phyloP scores from a whole-genome alignment of 768 basidiomycete genomes.

The Podaxis rugospora region DNA sequence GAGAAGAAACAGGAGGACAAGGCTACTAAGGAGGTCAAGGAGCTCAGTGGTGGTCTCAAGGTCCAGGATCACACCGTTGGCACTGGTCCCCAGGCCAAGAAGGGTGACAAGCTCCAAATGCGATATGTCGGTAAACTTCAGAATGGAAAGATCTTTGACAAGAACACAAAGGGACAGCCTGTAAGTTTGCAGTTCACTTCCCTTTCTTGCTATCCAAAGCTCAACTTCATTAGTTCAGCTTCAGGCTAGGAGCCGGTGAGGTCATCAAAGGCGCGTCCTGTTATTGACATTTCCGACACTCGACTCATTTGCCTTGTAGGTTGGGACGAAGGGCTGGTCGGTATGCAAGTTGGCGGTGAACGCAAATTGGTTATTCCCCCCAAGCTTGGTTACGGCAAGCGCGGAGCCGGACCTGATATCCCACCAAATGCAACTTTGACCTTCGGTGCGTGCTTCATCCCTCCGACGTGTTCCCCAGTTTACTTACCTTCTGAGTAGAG shows the following conservation, averaged over 20 bases:
- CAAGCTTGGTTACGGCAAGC: slow-evolving; percentile 69
- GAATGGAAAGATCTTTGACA: slow-evolving; percentile 74
- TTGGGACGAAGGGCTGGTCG: slow-evolving; percentile 90
- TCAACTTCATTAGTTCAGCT: slow-evolving; percentile 20
- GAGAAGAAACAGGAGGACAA: slow-evolving; percentile 30
- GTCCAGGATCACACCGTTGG: slow-evolving; percentile 76
- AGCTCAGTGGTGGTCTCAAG: slow-evolving; percentile 70
- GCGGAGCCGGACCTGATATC: slow-evolving; percentile 43
- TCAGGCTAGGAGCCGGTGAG: slow-evolving; percentile 80
- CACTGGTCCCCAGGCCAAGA: slow-evolving; percentile 81
- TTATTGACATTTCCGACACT: background rate
- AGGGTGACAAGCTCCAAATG: slow-evolving; percentile 79
- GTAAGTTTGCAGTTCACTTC: slow-evolving; percentile 38
- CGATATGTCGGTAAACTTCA: slow-evolving; percentile 90
- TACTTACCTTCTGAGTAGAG: slow-evolving; percentile 36
- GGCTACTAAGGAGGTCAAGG: slow-evolving; percentile 29
- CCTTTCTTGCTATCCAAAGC: background rate
- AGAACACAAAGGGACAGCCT: slow-evolving; percentile 81
- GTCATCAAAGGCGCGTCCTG: slow-evolving; percentile 76
- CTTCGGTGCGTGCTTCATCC: slow-evolving; percentile 56
- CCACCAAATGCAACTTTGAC: slow-evolving; percentile 77
- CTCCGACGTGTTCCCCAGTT: background rate
- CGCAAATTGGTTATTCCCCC: slow-evolving; percentile 74
- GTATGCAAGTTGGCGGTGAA: slow-evolving; percentile 92
- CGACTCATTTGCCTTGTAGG: slow-evolving; percentile 33